Conservation (phyloP, 2,329 filamentous ascomycete species). For the Fusarium compactum region DNA sequence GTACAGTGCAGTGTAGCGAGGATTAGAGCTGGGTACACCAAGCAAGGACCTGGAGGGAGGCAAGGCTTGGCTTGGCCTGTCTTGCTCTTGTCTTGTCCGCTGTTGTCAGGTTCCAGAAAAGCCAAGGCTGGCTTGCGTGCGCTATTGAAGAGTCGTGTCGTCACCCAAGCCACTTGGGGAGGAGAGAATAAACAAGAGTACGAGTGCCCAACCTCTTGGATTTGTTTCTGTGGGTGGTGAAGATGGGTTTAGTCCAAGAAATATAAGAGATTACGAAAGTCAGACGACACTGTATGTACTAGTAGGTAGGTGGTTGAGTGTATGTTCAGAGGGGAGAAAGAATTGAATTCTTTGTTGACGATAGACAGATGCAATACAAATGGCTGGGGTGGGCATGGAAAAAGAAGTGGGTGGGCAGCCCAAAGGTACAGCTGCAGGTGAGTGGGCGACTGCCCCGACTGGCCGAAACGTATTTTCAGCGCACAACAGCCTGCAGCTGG, state of each 20-base stretch:
- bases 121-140: conserved; percentile 42
- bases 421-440: conserved; percentile 1
- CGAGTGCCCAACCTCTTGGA: conserved; percentile 28
- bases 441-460: background rate
- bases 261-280: background rate
- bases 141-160: conserved; percentile 42
- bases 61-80: conserved; percentile 7
- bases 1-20: background rate
- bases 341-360: conserved; percentile 13
- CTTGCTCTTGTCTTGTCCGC: conserved; percentile 4
- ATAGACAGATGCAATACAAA: conserved; percentile 1
- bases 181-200: conserved; percentile 23
- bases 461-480: conserved; percentile 9
- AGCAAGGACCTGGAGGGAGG: conserved; percentile 11
- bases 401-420: conserved; percentile 17
- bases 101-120: conserved; percentile 15
- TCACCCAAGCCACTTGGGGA: conserved; percentile 36
- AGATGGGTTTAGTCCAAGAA: background rate
- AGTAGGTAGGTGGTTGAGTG: background rate
- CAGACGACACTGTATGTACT: background rate
- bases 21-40: conserved; percentile 4
- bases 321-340: background rate
- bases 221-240: background rate
- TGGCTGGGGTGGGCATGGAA: conserved; percentile 13
- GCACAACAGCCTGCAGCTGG: conserved; percentile 26